phyloP scores from a whole-genome alignment of 2,329 filamentous ascomycete species.

The Ophiocordyceps camponoti-leonardi region DNA sequence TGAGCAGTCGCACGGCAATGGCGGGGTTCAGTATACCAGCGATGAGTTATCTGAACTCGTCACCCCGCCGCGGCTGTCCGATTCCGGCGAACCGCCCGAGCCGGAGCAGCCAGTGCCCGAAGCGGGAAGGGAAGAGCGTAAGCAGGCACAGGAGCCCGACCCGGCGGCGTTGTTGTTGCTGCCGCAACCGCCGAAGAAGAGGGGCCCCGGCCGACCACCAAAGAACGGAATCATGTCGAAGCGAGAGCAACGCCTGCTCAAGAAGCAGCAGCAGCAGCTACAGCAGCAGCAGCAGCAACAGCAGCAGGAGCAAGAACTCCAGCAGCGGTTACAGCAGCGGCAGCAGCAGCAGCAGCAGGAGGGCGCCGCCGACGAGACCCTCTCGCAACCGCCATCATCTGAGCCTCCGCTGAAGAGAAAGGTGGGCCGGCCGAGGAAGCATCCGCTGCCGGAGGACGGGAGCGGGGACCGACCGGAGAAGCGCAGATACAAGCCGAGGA shows the following conservation, averaged over 20 bases:
- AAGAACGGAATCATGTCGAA: slow-evolving; percentile 78
- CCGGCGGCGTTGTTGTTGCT: slow-evolving; percentile 10
- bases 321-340: background rate
- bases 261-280: slow-evolving; percentile 35
- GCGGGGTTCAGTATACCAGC: slow-evolving; percentile 37
- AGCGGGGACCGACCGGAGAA: slow-evolving; percentile 36
- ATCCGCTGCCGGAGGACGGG: slow-evolving; percentile 39
- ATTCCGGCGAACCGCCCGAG: slow-evolving; percentile 15
- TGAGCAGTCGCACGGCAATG: slow-evolving; percentile 41
- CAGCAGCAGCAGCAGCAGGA: background rate
- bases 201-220: slow-evolving; percentile 64
- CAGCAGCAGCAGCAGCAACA: slow-evolving; percentile 11
- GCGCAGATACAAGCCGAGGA: slow-evolving; percentile 48
- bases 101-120: slow-evolving; percentile 7
- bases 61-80: slow-evolving; percentile 22
- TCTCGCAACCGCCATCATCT: slow-evolving; percentile 26
- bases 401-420: slow-evolving; percentile 43
- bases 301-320: background rate
- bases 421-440: slow-evolving; percentile 47
- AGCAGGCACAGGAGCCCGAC: slow-evolving; percentile 13
- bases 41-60: slow-evolving; percentile 30
- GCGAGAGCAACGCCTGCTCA: slow-evolving; percentile 47
- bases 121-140: slow-evolving; percentile 8
- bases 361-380: slow-evolving; percentile 30
- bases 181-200: slow-evolving; percentile 40